phyloP scores from a whole-genome alignment of 495 filamentous ascomycete genomes.

The Tuber umbilicatum region DNA sequence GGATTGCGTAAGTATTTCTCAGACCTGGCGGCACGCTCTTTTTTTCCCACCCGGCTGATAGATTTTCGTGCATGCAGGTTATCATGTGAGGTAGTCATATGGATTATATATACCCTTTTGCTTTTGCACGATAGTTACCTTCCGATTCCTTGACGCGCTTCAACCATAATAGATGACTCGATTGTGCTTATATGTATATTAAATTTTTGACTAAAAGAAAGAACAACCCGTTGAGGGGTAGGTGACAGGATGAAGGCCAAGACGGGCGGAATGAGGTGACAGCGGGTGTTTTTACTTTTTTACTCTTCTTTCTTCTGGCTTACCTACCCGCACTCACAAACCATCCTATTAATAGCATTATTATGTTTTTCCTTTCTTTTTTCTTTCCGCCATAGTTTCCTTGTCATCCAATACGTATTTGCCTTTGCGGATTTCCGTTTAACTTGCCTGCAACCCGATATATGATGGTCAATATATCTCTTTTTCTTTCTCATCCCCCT shows the following conservation, averaged over 20 bases:
- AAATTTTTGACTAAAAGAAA: not conserved
- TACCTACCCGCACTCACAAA: not conserved
- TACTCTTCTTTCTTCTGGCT: not conserved
- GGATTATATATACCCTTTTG: slow-evolving; percentile 8
- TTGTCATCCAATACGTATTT: not conserved
- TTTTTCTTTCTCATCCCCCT: slow-evolving; percentile 20
- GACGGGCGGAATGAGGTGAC: not conserved
- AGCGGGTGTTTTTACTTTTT: not conserved
- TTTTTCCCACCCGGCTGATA: slow-evolving; percentile 3
- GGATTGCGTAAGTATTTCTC: slow-evolving; percentile 73
- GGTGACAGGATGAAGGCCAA: not conserved
- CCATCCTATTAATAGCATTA: not conserved
- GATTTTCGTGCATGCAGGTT: slow-evolving; percentile 45
- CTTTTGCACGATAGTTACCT: not conserved
- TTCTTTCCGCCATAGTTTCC: not conserved
- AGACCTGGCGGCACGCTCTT: not conserved
- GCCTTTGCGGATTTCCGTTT: not conserved
- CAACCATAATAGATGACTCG: slow-evolving; percentile 1
- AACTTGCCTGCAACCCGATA: not conserved
- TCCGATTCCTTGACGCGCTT: not conserved
- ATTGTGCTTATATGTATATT: not conserved
- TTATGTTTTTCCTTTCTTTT: not conserved
- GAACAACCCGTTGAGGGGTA: not conserved
- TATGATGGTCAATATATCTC: not conserved
- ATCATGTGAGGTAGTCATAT: slow-evolving; percentile 50